These are phyloP conservation scores for Urtica urens DNA, from an alignment of 306 rosid species.

Conservation along the genomic window DNA sequence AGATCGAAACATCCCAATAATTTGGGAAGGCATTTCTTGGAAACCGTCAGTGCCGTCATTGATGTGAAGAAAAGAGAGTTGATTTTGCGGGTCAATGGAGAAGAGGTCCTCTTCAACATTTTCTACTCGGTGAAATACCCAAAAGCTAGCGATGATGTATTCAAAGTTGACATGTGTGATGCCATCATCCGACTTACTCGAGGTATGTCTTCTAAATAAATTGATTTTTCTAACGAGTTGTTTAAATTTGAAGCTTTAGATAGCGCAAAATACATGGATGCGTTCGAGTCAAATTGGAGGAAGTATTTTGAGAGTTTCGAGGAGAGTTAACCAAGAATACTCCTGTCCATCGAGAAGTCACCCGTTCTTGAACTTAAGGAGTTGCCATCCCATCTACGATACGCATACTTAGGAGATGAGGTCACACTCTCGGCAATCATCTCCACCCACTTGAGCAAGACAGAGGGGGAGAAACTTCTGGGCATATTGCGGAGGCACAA, in stretches of 20 bases:
- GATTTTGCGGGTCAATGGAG: background rate
- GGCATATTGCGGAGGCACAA: background rate
- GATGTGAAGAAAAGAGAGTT: background rate
- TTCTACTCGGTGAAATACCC: no score
- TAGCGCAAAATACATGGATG: background rate
- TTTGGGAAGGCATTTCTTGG: background rate
- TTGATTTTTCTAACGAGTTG: background rate
- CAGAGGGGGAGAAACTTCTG: background rate
- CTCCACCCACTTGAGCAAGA: background rate
- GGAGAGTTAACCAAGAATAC: background rate
- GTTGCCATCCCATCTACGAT: background rate
- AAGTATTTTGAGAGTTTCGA: background rate
- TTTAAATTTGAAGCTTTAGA: background rate
- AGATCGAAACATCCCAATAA: background rate
- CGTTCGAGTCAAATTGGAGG: background rate
- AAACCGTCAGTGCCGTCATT: background rate
- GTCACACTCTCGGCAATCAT: background rate
- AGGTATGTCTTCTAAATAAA: background rate
- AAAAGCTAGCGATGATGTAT: background rate
- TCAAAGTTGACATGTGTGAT: background rate
- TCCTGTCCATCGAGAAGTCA: background rate
- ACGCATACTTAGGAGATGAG: background rate
- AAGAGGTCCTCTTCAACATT: no score
- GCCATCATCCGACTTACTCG: no score
- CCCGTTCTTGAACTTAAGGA: background rate